Evolutionary conservation across 2,329 filamentous ascomycete species (phyloP).

Genomic region (Trichoderma gracile): DNA sequence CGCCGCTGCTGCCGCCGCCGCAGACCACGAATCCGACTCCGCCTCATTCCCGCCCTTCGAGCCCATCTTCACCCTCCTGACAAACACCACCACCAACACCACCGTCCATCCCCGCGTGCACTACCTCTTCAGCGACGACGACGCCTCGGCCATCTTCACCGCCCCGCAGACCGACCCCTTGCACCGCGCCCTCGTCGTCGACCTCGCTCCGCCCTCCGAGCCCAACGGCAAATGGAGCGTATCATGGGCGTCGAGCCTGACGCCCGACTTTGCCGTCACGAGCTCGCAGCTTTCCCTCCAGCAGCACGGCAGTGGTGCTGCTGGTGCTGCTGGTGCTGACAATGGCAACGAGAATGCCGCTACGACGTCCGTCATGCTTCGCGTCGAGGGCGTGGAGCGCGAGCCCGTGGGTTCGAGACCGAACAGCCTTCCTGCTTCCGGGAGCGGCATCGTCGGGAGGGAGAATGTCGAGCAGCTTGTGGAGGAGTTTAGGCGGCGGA

Average conservation of each 20-base stretch:
- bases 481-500: constrained; percentile 59
- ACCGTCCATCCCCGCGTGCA: constrained; percentile 83
- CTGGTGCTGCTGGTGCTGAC: constrained; percentile 28
- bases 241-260: constrained; percentile 69
- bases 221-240: constrained; percentile 52
- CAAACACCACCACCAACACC: constrained; percentile 70
- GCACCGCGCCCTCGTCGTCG: constrained; percentile 57
- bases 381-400: constrained; percentile 43
- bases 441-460: constrained; percentile 37
- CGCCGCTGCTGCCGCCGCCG: constrained; percentile 27
- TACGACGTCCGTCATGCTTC: constrained; percentile 35
- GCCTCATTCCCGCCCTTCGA: constrained; percentile 55
- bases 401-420: constrained; percentile 38
- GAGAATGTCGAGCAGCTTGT: constrained; percentile 55
- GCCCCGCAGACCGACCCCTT: constrained; percentile 43
- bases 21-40: constrained; percentile 23
- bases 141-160: constrained; percentile 69
- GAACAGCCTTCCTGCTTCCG: constrained; percentile 34
- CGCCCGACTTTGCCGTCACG: constrained; percentile 67
- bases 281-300: constrained; percentile 47
- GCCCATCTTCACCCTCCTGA: constrained; percentile 83
- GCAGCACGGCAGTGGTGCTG: constrained; percentile 41
- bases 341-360: neutral
- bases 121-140: constrained; percentile 93
- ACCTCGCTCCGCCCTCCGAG: constrained; percentile 45